phyloP scores from a whole-genome alignment of 2,329 filamentous ascomycete species.

The Colletotrichum paranaense region DNA sequence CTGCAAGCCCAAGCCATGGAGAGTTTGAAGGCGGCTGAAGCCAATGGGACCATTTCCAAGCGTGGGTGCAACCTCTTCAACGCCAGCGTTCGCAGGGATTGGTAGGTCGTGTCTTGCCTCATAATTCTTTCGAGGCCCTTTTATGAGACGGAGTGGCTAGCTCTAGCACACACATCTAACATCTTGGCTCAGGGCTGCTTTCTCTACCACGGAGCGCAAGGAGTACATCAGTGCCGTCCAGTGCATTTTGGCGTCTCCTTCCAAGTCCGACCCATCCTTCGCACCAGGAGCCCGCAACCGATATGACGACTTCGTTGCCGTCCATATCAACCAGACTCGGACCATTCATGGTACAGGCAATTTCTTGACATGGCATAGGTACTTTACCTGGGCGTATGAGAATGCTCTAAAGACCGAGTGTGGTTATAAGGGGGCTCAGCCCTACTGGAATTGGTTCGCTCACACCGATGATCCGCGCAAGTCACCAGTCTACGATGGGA shows the following conservation, averaged over 20 bases:
- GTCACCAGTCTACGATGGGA: slow-evolving; percentile 54
- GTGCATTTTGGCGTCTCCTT: slow-evolving; percentile 29
- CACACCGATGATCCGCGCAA: slow-evolving; percentile 42
- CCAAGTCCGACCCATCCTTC: slow-evolving; percentile 14
- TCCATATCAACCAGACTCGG: slow-evolving; percentile 33
- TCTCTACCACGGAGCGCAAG: slow-evolving; percentile 38
- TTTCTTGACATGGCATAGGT: slow-evolving; percentile 36
- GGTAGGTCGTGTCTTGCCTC: background rate
- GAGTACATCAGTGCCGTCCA: slow-evolving; percentile 36
- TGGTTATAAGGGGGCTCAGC: slow-evolving; percentile 34
- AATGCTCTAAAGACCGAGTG: slow-evolving; percentile 35
- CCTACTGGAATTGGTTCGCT: slow-evolving; percentile 51
- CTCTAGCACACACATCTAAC: background rate
- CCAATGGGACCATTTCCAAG: slow-evolving; percentile 24
- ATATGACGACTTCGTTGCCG: slow-evolving; percentile 37
- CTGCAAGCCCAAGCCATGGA: slow-evolving; percentile 23
- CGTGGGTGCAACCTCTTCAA: slow-evolving; percentile 9
- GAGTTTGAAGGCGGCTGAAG: slow-evolving; percentile 19
- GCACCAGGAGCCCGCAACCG: slow-evolving; percentile 30
- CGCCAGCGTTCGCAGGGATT: slow-evolving; percentile 15
- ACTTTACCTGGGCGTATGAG: slow-evolving; percentile 34
- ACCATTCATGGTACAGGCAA: slow-evolving; percentile 31
- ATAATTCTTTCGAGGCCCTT: background rate
- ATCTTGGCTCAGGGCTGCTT: slow-evolving; percentile 35
- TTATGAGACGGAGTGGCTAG: background rate